Evolutionary conservation across 495 filamentous ascomycete genomes (phyloP), one percentile per base, ranked within the genome.

Genomic region (Staphylotrichum longicolle): DNA sequence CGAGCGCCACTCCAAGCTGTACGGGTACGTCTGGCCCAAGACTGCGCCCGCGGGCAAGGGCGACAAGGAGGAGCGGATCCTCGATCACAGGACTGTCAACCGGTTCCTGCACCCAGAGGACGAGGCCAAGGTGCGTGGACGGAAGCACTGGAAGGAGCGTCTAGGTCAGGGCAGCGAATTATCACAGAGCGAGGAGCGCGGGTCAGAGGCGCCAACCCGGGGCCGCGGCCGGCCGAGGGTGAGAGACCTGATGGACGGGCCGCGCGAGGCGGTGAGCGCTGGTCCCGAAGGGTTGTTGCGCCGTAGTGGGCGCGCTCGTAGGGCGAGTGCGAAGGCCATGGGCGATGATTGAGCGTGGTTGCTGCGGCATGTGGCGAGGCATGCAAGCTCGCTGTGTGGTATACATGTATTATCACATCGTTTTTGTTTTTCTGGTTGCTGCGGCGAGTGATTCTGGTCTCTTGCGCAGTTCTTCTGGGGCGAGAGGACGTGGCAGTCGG

Each of bases 1-100:
- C 74, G 95, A 98, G 77, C 83, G 95, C 0, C 94, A 99, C 66
- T 93, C 89, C 33, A 98, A 95, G 73, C 78, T 99, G 2, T 99
- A 97, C 71, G 95, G 95, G 0, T 96, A 88, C 67, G 82, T 85
- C 54, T 99, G 95, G 95, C 94, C 94, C 15, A 95, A 98, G 74
- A 98, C 95, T 2, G 88, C 96, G 41, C 86, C 79, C 27, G 82
- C 86, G 60, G 88, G 89, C 1, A 82, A 82, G 15, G 61, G 77
- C 10, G 94, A 98, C 68, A 84, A 82, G 30, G 91, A 96, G 68
- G 87, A 89, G 57, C 79, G 89, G 2, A 73, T 92, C 7, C 79
- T 91, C 66, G 89, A 93, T 62, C 89, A 91, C 63, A 76, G 89
- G 32, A 83, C 77, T 0, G 77, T 93, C 12, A 85, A 91, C 68